These are phyloP conservation scores for Rosa chinensis DNA, from an alignment of 306 rosid genomes.

Conservation along the genomic window DNA sequence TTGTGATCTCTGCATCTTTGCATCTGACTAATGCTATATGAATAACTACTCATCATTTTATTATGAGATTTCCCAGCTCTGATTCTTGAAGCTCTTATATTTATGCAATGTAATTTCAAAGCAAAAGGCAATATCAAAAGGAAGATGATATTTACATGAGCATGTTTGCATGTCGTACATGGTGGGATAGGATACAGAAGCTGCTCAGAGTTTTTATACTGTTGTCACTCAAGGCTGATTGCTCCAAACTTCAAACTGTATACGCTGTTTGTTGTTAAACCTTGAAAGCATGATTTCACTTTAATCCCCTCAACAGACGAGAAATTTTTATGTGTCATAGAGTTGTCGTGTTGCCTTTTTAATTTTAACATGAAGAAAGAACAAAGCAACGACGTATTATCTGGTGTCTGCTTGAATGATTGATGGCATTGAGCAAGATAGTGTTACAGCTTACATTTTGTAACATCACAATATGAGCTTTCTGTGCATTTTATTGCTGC, in stretches of 20 bases:
- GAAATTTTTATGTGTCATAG: background rate
- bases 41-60: background rate
- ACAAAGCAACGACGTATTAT: background rate
- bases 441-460: background rate
- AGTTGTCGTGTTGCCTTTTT: background rate
- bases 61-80: background rate
- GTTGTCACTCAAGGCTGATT: background rate
- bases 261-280: background rate
- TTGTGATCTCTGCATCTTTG: constrained; percentile 1
- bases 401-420: background rate
- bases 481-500: constrained; percentile 7
- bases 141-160: constrained; percentile 3
- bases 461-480: background rate
- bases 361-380: background rate
- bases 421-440: background rate
- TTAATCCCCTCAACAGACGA: background rate
- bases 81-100: background rate
- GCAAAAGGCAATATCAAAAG: background rate
- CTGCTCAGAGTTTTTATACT: background rate
- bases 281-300: background rate
- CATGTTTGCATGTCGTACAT: background rate
- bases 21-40: background rate
- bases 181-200: background rate
- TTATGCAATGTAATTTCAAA: background rate
- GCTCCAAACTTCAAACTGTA: background rate